These are phyloP conservation scores for Pichia cactophila DNA, from an alignment of 1,139 yeast genomes.

Conservation along the genomic window DNA sequence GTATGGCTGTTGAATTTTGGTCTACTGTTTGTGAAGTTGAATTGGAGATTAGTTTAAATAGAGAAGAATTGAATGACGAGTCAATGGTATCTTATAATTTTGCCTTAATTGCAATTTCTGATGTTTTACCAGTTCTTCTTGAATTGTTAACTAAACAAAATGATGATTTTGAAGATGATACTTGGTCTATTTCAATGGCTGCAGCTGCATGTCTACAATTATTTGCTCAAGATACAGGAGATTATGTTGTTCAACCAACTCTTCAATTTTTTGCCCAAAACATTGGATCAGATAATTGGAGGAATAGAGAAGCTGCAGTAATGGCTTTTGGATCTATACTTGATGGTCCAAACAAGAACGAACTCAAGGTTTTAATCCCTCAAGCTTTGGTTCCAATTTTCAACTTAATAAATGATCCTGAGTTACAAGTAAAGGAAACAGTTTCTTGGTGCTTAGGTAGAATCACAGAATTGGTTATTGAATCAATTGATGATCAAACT, in stretches of 20 bases:
- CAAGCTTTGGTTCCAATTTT: constrained; percentile 82
- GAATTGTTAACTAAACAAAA: constrained; percentile 78
- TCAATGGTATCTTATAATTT: constrained; percentile 52
- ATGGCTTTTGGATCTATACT: constrained; percentile 98
- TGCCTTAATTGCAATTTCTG: constrained; percentile 75
- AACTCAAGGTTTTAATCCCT: constrained; percentile 57
- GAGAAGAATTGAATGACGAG: constrained; percentile 45
- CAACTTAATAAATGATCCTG: constrained; percentile 60
- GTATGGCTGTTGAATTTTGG: constrained; percentile 99
- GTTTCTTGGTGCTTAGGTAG: constrained; percentile 98
- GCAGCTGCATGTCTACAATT: constrained; percentile 95
- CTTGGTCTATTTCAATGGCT: constrained; percentile 98
- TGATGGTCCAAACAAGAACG: constrained; percentile 85
- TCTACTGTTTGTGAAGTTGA: constrained; percentile 96
- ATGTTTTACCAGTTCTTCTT: constrained; percentile 81
- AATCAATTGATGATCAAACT: constrained; percentile 58
- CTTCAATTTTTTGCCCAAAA: constrained; percentile 75
- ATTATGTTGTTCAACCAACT: constrained; percentile 78
- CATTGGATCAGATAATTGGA: constrained; percentile 61
- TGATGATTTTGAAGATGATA: constrained; percentile 89
- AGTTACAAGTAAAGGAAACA: constrained; percentile 86
- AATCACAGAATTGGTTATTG: constrained; percentile 81
- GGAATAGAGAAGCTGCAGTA: constrained; percentile 91
- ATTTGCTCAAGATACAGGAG: constrained; percentile 85
- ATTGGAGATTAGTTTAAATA: constrained; percentile 64